Evolutionary conservation across 2,329 filamentous ascomycete species (phyloP).

Genomic region (Elsinoe necatrix): DNA sequence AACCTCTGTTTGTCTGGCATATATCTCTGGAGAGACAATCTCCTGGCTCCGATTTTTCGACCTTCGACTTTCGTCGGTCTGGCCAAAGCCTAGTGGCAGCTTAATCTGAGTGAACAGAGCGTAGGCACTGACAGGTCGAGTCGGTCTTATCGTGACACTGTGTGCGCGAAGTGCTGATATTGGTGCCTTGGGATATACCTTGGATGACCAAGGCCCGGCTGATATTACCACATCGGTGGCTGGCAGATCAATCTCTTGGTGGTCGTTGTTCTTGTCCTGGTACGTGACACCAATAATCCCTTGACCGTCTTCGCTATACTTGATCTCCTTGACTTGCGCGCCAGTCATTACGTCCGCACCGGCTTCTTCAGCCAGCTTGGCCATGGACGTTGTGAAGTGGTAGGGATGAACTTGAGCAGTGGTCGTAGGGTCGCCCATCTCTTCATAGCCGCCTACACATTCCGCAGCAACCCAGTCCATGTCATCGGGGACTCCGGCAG

Average conservation of each 20-base stretch:
- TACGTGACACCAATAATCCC: constrained; percentile 58
- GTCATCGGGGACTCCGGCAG: constrained; percentile 61
- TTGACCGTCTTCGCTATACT: constrained; percentile 38
- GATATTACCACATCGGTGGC: constrained; percentile 52
- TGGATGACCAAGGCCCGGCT: constrained; percentile 54
- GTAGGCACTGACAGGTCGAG: constrained; percentile 57
- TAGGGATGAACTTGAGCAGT: constrained; percentile 93
- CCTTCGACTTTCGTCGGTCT: constrained; percentile 39
- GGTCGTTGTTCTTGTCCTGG: constrained; percentile 42
- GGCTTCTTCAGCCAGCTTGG: constrained; percentile 58
- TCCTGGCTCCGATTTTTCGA: constrained; percentile 49
- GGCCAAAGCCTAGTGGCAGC: constrained; percentile 57
- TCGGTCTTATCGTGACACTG: constrained; percentile 52
- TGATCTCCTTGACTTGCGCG: constrained; percentile 58
- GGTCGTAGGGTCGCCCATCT: constrained; percentile 72
- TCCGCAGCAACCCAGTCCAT: constrained; percentile 75
- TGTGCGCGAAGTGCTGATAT: constrained; percentile 55
- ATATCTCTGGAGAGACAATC: constrained; percentile 80
- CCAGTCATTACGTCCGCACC: constrained; percentile 54
- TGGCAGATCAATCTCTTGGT: constrained; percentile 39
- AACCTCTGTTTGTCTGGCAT: constrained; percentile 78
- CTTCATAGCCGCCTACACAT: constrained; percentile 60
- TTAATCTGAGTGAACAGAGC: constrained; percentile 81
- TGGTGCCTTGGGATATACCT: constrained; percentile 46
- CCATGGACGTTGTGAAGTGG: constrained; percentile 80